A percentile compares a stretch with the other conserved stretches of the same genome.
These are phyloP conservation scores for Gyrodon lividus DNA, from an alignment of 768 basidiomycete genomes.

Conservation along the genomic window DNA sequence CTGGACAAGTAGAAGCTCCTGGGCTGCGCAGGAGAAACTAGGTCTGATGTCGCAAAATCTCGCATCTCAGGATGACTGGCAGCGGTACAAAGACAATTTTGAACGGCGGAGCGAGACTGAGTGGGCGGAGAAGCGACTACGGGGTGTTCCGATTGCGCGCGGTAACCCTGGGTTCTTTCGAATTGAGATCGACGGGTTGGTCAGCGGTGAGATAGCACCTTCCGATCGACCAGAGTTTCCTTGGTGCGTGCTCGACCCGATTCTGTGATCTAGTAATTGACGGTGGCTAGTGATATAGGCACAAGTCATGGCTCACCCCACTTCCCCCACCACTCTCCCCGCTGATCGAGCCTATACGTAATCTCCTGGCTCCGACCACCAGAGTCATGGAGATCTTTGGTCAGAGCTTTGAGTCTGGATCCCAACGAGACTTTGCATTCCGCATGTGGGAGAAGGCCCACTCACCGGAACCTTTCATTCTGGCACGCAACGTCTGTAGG, in stretches of 20 bases:
- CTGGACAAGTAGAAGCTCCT: conserved; percentile 58
- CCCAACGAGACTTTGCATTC: conserved; percentile 53
- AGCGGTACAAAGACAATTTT: conserved; percentile 41
- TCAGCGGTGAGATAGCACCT: conserved; percentile 23
- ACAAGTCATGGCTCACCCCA: conserved; percentile 53
- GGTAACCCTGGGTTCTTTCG: conserved; percentile 9
- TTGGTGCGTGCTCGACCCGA: conserved; percentile 40
- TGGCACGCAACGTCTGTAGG: conserved; percentile 39
- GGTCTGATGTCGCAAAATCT: conserved; percentile 60
- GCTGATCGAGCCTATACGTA: conserved; percentile 49
- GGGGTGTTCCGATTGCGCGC: conserved; percentile 3
- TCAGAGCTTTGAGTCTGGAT: conserved; percentile 56
- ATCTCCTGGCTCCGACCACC: conserved; percentile 56
- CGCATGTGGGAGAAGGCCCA: conserved; percentile 65
- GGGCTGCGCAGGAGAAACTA: conserved; percentile 54
- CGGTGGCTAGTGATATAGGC: conserved; percentile 30
- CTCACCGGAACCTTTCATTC: conserved; percentile 55
- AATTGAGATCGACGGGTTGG: conserved; percentile 28
- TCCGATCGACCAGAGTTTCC: conserved; percentile 25
- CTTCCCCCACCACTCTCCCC: conserved; percentile 58
- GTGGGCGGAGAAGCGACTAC: conserved; percentile 28
- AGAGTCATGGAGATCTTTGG: conserved; percentile 50
- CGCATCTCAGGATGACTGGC: conserved; percentile 43
- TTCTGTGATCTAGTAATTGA: background rate
- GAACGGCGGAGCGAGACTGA: conserved; percentile 54